Conservation (phyloP, 805 yeast genomes). For the Candida lessepsii region DNA sequence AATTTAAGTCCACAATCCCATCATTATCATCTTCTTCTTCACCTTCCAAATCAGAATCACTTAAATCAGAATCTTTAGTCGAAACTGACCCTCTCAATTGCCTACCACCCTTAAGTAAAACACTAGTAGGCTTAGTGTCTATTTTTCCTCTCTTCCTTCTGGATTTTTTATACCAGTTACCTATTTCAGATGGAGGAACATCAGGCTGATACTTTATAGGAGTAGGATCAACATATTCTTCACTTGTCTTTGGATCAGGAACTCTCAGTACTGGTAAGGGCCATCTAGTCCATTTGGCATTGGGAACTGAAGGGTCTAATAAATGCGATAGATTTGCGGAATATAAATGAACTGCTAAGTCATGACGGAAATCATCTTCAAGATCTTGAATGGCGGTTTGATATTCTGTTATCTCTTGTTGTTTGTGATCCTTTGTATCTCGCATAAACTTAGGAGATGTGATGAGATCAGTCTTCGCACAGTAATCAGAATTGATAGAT, state of each 20-base stretch:
- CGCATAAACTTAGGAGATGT: not conserved
- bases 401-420: conserved; percentile 18
- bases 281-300: conserved; percentile 55
- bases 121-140: not conserved
- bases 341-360: conserved; percentile 65
- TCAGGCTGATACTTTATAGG: not conserved
- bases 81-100: not conserved
- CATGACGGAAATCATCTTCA: conserved; percentile 52
- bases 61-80: not conserved
- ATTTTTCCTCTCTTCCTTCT: not conserved
- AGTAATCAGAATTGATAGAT: too few relatives aligned
- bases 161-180: not conserved
- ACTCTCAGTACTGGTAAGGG: conserved; percentile 36
- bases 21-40: too few relatives aligned
- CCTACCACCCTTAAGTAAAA: not conserved
- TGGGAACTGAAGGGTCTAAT: conserved; percentile 36
- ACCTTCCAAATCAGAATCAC: conserved; percentile 1
- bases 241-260: conserved; percentile 7
- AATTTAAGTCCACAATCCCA: too few relatives aligned
- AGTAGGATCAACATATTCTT: not conserved
- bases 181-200: not conserved
- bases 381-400: conserved; percentile 27
- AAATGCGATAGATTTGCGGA: conserved; percentile 48
- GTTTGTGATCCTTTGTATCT: not conserved
- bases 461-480: too few relatives aligned